Conservation (phyloP, 2,329 filamentous ascomycete species). For the Colletotrichum kahawae region DNA sequence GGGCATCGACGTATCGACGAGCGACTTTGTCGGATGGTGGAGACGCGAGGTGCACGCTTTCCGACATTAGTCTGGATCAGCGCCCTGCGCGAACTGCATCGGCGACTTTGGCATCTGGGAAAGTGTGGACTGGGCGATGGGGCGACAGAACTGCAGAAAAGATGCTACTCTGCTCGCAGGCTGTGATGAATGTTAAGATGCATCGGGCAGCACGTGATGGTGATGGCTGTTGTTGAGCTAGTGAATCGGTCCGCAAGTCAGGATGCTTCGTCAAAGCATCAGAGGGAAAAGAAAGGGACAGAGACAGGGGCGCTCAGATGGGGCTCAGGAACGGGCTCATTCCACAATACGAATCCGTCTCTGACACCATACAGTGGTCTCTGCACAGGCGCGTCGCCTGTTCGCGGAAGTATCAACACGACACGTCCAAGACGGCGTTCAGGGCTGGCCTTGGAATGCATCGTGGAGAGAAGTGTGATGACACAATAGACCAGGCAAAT, state of each 20-base stretch:
- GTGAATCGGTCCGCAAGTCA: background rate
- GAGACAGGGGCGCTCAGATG: background rate
- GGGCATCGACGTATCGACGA: conserved; percentile 75
- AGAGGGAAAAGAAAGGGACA: background rate
- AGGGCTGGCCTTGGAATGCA: background rate
- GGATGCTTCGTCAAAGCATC: background rate
- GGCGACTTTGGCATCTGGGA: background rate
- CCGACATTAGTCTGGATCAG: conserved; percentile 46
- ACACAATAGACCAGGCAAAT: conserved; percentile 13
- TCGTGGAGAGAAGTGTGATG: background rate
- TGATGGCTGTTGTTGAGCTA: background rate
- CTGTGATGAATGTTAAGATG: background rate
- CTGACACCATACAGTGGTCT: background rate
- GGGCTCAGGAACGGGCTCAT: background rate
- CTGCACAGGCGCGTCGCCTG: background rate
- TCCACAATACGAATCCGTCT: background rate
- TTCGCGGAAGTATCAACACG: conserved; percentile 1
- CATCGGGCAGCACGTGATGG: background rate
- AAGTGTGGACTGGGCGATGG: background rate
- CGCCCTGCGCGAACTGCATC: background rate
- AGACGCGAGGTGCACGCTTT: conserved; percentile 65
- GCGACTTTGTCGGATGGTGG: conserved; percentile 86
- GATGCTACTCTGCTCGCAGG: background rate
- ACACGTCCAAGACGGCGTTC: background rate
- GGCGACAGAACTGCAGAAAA: background rate